These are phyloP conservation scores for Russula compacta DNA, from an alignment of 768 basidiomycete species.

Conservation along the genomic window DNA sequence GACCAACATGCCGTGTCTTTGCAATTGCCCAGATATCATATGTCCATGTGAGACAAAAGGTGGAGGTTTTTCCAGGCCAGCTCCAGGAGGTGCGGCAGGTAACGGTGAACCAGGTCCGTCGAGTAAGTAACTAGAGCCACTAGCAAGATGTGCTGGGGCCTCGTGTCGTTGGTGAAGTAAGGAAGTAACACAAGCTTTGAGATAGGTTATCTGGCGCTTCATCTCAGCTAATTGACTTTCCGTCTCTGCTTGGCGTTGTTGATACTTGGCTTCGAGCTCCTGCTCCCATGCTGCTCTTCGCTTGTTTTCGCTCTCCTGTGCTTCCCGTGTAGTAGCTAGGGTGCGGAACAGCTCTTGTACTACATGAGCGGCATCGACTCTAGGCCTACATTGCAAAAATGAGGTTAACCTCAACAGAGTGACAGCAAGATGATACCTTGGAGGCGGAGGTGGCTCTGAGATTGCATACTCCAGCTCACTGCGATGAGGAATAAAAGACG, in stretches of 20 bases:
- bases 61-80: neutral
- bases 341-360: conserved; percentile 56
- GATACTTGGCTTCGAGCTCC: conserved; percentile 53
- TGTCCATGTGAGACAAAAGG: neutral
- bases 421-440: conserved; percentile 3
- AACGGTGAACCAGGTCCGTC: neutral
- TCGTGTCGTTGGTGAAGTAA: neutral
- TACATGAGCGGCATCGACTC: conserved; percentile 28
- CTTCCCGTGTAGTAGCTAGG: conserved; percentile 46
- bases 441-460: conserved; percentile 32
- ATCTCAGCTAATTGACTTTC: conserved; percentile 47
- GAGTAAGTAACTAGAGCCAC: neutral
- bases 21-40: neutral
- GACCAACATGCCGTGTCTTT: conserved; percentile 16
- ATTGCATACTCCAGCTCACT: conserved; percentile 61
- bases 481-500: conserved; percentile 37
- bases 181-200: conserved; percentile 34
- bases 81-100: neutral
- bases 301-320: conserved; percentile 50
- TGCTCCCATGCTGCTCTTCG: conserved; percentile 60
- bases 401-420: neutral
- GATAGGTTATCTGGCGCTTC: conserved; percentile 41
- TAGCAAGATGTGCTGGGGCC: neutral
- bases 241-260: conserved; percentile 48
- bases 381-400: conserved; percentile 11